Evolutionary conservation across 495 filamentous ascomycete species (phyloP).

Genomic region (Penicillium roqueforti): DNA sequence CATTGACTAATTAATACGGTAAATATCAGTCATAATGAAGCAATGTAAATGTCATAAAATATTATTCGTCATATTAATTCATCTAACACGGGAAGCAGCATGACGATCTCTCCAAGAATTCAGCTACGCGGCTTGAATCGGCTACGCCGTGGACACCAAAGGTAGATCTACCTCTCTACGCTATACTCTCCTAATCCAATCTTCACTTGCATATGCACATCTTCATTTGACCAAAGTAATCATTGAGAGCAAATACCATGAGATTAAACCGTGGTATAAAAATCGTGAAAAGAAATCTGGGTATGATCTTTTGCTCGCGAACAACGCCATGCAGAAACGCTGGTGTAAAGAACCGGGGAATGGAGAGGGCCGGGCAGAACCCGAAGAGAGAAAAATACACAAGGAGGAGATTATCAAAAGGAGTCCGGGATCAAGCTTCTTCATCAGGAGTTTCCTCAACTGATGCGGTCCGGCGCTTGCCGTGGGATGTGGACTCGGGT

Average conservation of each 20-base stretch:
- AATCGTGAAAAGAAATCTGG: conserved; percentile 19
- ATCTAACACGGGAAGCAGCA: not conserved
- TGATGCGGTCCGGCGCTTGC: conserved; percentile 44
- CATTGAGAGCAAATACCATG: not conserved
- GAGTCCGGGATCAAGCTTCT: conserved; percentile 17
- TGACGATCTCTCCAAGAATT: not conserved
- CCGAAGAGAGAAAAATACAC: not conserved
- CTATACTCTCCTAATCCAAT: not conserved
- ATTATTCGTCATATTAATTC: not conserved
- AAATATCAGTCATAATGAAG: not conserved
- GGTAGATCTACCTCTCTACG: not conserved
- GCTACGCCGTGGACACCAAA: not conserved
- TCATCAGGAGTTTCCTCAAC: conserved; percentile 49
- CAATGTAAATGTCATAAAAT: not conserved
- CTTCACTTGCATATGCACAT: conserved; percentile 1
- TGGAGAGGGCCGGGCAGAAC: not conserved
- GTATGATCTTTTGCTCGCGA: conserved; percentile 33
- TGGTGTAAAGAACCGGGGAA: conserved; percentile 15
- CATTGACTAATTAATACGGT: not conserved
- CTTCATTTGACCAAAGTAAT: not conserved
- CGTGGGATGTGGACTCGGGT: conserved; percentile 30
- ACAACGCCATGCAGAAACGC: conserved; percentile 29
- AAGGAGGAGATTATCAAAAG: conserved; percentile 6
- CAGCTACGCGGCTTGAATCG: not conserved
- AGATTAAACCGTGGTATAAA: conserved; percentile 8